phyloP scores from a whole-genome alignment of 2,329 filamentous ascomycete genomes.

The Aspergillus fijiensis region DNA sequence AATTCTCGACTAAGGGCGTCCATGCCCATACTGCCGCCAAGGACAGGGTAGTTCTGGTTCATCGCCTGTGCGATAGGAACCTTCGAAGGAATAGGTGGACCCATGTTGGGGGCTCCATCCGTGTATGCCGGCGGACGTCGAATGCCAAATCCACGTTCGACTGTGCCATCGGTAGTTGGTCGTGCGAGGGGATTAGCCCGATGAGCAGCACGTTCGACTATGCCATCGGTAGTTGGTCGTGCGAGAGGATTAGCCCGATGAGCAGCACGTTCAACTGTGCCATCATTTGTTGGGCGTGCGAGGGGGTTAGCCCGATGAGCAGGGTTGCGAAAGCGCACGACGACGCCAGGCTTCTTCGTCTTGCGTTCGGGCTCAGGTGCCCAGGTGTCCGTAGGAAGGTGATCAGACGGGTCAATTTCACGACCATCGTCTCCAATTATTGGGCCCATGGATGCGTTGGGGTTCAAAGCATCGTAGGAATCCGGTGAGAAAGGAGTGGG shows the following conservation, averaged over 20 bases:
- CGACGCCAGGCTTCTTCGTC: slow-evolving; percentile 48
- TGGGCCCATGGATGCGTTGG: slow-evolving; percentile 50
- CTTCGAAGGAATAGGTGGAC: slow-evolving; percentile 45
- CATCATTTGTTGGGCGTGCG: slow-evolving; percentile 1
- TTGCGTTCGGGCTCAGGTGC: slow-evolving; percentile 65
- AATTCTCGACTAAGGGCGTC: slow-evolving; percentile 60
- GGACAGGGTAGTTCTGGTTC: slow-evolving; percentile 31
- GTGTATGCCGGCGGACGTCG: slow-evolving; percentile 9
- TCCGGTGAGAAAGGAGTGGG: slow-evolving; percentile 61
- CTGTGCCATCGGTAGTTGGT: not conserved
- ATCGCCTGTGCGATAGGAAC: slow-evolving; percentile 38
- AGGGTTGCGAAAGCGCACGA: slow-evolving; percentile 48
- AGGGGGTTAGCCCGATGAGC: slow-evolving; percentile 28
- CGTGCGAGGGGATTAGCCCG: slow-evolving; percentile 23
- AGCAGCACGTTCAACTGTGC: slow-evolving; percentile 17
- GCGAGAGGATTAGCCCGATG: slow-evolving; percentile 24
- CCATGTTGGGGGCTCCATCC: slow-evolving; percentile 3
- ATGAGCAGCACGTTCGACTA: slow-evolving; percentile 20
- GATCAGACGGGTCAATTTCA: slow-evolving; percentile 65
- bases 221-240: not conserved
- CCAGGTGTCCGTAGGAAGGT: slow-evolving; percentile 64
- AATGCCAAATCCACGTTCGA: slow-evolving; percentile 2
- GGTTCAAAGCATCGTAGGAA: slow-evolving; percentile 61
- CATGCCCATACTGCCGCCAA: slow-evolving; percentile 34
- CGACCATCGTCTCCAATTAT: slow-evolving; percentile 64